These are phyloP conservation scores for Ensete ventricosum DNA, from an alignment of 176 grass and related monocot genomes.

Conservation along the genomic window DNA sequence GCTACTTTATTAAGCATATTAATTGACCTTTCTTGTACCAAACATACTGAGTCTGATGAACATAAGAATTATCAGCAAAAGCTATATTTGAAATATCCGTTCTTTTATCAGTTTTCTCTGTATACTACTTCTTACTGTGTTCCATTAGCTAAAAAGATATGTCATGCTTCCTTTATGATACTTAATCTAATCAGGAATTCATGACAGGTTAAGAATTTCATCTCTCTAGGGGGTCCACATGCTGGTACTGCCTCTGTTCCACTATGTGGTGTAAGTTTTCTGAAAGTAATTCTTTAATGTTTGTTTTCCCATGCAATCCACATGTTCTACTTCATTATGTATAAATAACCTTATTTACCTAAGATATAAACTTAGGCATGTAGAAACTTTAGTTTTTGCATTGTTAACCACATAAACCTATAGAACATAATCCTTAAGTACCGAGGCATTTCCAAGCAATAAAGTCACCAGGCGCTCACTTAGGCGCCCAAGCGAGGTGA, in stretches of 20 bases:
- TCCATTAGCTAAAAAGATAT: not conserved
- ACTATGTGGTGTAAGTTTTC: slow-evolving; percentile 63
- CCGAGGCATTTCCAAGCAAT: no score
- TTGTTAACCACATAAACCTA: not conserved
- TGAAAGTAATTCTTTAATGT: not conserved
- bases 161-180: not conserved
- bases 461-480: no score
- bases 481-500: no score
- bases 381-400: not conserved
- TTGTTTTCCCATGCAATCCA: not conserved
- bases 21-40: no score
- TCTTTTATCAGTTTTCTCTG: not conserved
- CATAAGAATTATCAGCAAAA: not conserved
- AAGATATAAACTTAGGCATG: not conserved
- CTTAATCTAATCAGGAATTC: not conserved
- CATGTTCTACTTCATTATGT: not conserved
- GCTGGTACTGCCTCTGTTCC: slow-evolving; percentile 93
- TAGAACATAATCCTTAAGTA: not conserved
- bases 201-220: slow-evolving; percentile 86
- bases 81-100: not conserved
- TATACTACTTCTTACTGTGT: slow-evolving; percentile 2
- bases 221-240: slow-evolving; percentile 86
- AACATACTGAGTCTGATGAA: not conserved
- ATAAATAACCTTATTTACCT: not conserved
- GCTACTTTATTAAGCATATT: no score